phyloP scores from a whole-genome alignment of 2,329 filamentous ascomycete genomes.

The Trichoderma sp. region DNA sequence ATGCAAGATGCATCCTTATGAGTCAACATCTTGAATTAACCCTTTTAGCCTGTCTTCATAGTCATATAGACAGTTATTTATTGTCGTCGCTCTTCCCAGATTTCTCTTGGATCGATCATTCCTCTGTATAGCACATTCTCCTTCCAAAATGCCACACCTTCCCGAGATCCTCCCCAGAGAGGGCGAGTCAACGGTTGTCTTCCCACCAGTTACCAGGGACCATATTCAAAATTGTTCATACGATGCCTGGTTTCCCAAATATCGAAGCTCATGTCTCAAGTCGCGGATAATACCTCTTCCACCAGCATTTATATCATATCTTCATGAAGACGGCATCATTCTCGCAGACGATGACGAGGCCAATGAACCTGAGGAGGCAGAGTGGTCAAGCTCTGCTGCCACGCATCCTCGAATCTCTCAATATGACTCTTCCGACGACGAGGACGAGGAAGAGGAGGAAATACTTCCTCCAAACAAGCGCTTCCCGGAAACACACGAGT shows the following conservation, averaged over 20 bases:
- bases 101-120: neutral
- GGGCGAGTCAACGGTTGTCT: conserved; percentile 49
- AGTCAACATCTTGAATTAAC: neutral
- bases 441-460: conserved; percentile 43
- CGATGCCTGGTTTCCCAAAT: conserved; percentile 85
- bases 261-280: conserved; percentile 77
- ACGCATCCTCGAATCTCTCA: conserved; percentile 33
- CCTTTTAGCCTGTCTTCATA: neutral
- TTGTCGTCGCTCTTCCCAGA: neutral
- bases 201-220: conserved; percentile 77
- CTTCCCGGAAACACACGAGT: conserved; percentile 70
- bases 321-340: conserved; percentile 89
- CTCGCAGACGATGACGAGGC: conserved; percentile 66
- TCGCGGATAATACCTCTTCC: conserved; percentile 79
- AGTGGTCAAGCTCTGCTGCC: conserved; percentile 40
- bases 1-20: neutral
- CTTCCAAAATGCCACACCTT: conserved; percentile 37
- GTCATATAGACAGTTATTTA: neutral
- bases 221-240: conserved; percentile 96
- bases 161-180: conserved; percentile 23
- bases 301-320: conserved; percentile 74
- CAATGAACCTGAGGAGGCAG: conserved; percentile 56
- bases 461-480: conserved; percentile 51
- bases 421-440: conserved; percentile 44
- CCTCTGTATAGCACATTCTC: neutral